These are phyloP conservation scores for Ustilago lituana DNA, from an alignment of 1,284 basidiomycete genomes.

Conservation along the genomic window DNA sequence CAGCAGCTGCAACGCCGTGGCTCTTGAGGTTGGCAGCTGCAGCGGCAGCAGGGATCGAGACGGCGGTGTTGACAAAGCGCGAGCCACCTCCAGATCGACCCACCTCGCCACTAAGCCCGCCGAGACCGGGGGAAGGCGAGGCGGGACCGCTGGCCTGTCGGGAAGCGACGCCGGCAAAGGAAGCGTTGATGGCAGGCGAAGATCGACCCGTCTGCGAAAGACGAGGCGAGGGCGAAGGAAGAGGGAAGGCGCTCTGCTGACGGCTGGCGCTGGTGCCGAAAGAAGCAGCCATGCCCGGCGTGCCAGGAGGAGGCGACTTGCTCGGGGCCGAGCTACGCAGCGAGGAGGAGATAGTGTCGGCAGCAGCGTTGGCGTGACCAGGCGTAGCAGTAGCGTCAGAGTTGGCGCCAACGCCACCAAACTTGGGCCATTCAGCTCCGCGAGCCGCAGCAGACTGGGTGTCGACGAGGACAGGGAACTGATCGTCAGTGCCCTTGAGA, in stretches of 20 bases:
- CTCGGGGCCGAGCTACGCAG: constrained; percentile 24
- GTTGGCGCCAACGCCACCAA: constrained; percentile 68
- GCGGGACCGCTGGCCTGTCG: constrained; percentile 40
- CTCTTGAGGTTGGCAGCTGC: constrained; percentile 27
- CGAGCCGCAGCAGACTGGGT: constrained; percentile 72
- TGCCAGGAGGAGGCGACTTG: constrained; percentile 69
- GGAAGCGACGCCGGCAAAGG: constrained; percentile 30
- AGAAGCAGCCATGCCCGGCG: constrained; percentile 39
- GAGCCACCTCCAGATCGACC: constrained; percentile 36
- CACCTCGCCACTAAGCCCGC: constrained; percentile 30
- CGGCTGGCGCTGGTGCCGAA: constrained; percentile 40
- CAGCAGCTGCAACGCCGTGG: constrained; percentile 12
- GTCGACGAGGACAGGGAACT: constrained; percentile 73
- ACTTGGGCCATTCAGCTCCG: constrained; percentile 92
- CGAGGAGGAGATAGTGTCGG: constrained; percentile 14
- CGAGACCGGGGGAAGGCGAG: constrained; percentile 37
- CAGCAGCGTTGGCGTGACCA: constrained; percentile 4
- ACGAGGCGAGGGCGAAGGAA: constrained; percentile 41
- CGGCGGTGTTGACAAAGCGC: constrained; percentile 48
- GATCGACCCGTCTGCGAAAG: constrained; percentile 39
- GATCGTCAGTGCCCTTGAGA: constrained; percentile 68
- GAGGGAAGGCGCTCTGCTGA: constrained; percentile 30
- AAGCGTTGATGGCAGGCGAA: constrained; percentile 41
- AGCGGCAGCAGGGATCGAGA: constrained; percentile 27
- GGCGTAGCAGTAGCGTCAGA: constrained; percentile 11